A percentile compares a stretch with the other conserved stretches of the same genome.
Conservation (phyloP, 345 rosid species). For the Acer yangbiense region DNA sequence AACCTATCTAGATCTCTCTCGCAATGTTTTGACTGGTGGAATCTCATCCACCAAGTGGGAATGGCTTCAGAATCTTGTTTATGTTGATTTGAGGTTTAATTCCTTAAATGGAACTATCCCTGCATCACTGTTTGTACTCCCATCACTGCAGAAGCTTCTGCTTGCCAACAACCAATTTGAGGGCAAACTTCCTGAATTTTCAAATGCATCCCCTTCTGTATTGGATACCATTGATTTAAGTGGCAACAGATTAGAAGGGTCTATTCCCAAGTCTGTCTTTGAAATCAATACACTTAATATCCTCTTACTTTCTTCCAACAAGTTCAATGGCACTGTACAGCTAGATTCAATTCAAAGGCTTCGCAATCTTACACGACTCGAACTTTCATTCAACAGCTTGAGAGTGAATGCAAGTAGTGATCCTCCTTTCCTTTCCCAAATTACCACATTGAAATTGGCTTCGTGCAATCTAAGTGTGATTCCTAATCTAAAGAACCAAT, state of each 20-base stretch:
- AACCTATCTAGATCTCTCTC: slow-evolving; percentile 23
- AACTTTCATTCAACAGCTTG: slow-evolving; percentile 48
- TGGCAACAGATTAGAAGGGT: slow-evolving; percentile 41
- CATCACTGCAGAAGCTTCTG: slow-evolving; percentile 13
- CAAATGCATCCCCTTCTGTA: not conserved
- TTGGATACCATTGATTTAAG: slow-evolving; percentile 45
- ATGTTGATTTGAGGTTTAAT: slow-evolving; percentile 34
- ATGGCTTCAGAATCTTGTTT: slow-evolving; percentile 30
- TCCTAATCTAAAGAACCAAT: slow-evolving; percentile 38
- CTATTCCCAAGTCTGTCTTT: slow-evolving; percentile 17
- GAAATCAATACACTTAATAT: slow-evolving; percentile 23
- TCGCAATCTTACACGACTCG: slow-evolving; percentile 32
- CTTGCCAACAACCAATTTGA: slow-evolving; percentile 34
- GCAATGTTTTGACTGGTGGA: slow-evolving; percentile 36
- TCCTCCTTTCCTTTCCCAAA: slow-evolving; percentile 6
- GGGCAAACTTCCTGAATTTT: slow-evolving; percentile 5
- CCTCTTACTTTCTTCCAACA: slow-evolving; percentile 49
- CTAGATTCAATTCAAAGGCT: slow-evolving; percentile 30
- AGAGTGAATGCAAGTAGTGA: slow-evolving; percentile 7
- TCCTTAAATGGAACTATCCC: slow-evolving; percentile 39
- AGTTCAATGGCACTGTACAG: slow-evolving; percentile 35
- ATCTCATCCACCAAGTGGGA: slow-evolving; percentile 30
- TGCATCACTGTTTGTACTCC: slow-evolving; percentile 17
- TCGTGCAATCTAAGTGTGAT: slow-evolving; percentile 40
- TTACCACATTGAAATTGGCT: slow-evolving; percentile 40